phyloP scores from a whole-genome alignment of 2,329 filamentous ascomycete genomes.

The Chrysoporthe deuterocubensis region DNA sequence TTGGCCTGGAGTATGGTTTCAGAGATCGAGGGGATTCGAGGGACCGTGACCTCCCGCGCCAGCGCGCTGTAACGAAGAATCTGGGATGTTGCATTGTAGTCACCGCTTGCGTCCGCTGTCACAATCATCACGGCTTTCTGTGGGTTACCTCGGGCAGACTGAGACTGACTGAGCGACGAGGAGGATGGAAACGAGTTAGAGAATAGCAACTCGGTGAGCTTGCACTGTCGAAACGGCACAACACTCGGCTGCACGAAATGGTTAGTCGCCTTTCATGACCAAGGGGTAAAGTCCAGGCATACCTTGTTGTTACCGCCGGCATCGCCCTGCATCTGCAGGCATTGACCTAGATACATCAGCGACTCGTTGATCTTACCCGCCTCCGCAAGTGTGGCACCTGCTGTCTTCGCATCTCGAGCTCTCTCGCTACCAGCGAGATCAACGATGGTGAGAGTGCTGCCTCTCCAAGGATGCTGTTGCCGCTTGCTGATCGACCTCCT shows the following conservation, averaged over 20 bases:
- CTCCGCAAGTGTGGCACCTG: conserved; percentile 88
- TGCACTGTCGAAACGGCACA: conserved; percentile 82
- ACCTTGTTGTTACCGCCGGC: conserved; percentile 75
- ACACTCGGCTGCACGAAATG: conserved; percentile 61
- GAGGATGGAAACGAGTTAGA: conserved; percentile 83
- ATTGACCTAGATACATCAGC: conserved; percentile 97
- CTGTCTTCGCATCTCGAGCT: conserved; percentile 90
- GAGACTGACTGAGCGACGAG: conserved; percentile 43
- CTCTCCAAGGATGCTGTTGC: conserved; percentile 67
- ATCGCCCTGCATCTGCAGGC: conserved; percentile 92
- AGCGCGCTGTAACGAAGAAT: conserved; percentile 94
- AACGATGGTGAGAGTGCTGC: conserved; percentile 83
- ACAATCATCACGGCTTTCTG: conserved; percentile 97
- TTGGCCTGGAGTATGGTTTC: conserved; percentile 63
- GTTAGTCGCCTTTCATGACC: not conserved
- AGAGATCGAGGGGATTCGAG: conserved; percentile 81
- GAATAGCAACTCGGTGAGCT: conserved; percentile 82
- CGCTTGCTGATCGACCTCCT: conserved; percentile 42
- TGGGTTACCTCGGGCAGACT: conserved; percentile 62
- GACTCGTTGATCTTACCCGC: conserved; percentile 99
- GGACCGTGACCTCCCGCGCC: conserved; percentile 89
- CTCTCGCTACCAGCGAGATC: conserved; percentile 94
- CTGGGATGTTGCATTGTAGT: conserved; percentile 96
- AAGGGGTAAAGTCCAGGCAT: conserved; percentile 31
- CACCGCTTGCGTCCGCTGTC: conserved; percentile 87